phyloP scores from a whole-genome alignment of 768 basidiomycete genomes.

The Trichaptum fuscoviolaceum region DNA sequence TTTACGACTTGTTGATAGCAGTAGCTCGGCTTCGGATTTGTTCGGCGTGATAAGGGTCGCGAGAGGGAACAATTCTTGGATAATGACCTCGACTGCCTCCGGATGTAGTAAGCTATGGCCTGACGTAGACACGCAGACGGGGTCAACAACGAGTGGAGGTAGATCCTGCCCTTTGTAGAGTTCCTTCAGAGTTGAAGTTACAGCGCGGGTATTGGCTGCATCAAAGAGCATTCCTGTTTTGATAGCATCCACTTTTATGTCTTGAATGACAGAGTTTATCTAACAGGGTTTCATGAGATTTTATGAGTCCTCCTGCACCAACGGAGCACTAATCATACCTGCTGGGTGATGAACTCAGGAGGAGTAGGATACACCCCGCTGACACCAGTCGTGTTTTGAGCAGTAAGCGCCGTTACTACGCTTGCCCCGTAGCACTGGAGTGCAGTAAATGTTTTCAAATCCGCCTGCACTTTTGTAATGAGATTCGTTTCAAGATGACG shows the following conservation, averaged over 20 bases:
- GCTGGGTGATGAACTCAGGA: constrained; percentile 65
- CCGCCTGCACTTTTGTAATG: constrained; percentile 48
- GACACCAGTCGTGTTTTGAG: constrained; percentile 86
- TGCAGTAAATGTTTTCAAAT: constrained; percentile 80
- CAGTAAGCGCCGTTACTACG: constrained; percentile 80
- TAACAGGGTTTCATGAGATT: constrained; percentile 24
- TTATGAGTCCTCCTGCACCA: constrained; percentile 4
- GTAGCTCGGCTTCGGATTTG: constrained; percentile 68
- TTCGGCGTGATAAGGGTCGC: constrained; percentile 80
- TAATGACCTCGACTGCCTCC: constrained; percentile 57
- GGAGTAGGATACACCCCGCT: constrained; percentile 66
- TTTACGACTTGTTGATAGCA: constrained; percentile 41
- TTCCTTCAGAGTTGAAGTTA: constrained; percentile 44
- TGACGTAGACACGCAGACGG: constrained; percentile 88
- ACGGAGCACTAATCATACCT: constrained; percentile 42
- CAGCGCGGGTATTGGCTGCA: constrained; percentile 42
- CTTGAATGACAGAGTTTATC: constrained; percentile 67
- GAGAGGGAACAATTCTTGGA: constrained; percentile 63
- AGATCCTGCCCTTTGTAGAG: constrained; percentile 28
- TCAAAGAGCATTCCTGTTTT: constrained; percentile 91
- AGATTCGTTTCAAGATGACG: constrained; percentile 1
- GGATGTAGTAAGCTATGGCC: constrained; percentile 72
- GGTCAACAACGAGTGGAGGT: constrained; percentile 74
- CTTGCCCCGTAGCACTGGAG: constrained; percentile 75
- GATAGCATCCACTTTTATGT: constrained; percentile 65